Base-by-base conservation (phyloP, 2,329 filamentous ascomycete species). In the Penicillium sp. region DNA sequence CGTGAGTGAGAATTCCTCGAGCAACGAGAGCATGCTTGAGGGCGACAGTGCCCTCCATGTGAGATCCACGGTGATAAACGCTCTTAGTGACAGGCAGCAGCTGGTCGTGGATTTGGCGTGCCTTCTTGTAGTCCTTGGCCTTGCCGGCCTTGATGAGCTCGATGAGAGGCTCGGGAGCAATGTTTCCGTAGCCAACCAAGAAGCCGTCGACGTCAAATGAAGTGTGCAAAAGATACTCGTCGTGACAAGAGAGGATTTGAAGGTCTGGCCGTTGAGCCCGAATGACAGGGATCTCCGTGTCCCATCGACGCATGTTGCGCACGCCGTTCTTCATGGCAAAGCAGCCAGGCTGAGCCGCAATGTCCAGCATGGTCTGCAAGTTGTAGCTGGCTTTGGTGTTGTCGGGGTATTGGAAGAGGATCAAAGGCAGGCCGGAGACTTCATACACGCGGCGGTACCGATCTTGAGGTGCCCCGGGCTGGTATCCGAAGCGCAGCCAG, bases 261-360 rank as follows among this genome's bases (percentile, higher is more conserved):
- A 85, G 75, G 2, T 83, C 79, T 0, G 83, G 83, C 5, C 82
- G 78, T 66, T 83, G 75, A 28, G 71, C 70, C 53, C 81, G 79
- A 72, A 85, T 84, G 28, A 85, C 77, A 17, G 83, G 83, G 62
- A 85, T 85, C 70, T 85, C 83, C 0, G 81, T 83, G 56, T 85
- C 83, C 83, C 83, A 85, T 19, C 83, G 80, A n/a, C 81, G 78
- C 83, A 85, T 85, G 71, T 85, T 84, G 57, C 83, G 80, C 10
- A 85, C 83, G 22, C 83, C 83, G 63, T 85, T 85, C 78, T 85
- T 85, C 82, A 85, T 85, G 17, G 83, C 83, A 50, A 85, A 83
- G 6, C 84, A 82, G 30, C 83, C 83, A 1, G 83, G 83, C 37
- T 78, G 81, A 8, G 82, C 83, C 2, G 82, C 76, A 57, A 85